phyloP scores from a whole-genome alignment of 208 protist species.

The Crithidia sp. region DNA sequence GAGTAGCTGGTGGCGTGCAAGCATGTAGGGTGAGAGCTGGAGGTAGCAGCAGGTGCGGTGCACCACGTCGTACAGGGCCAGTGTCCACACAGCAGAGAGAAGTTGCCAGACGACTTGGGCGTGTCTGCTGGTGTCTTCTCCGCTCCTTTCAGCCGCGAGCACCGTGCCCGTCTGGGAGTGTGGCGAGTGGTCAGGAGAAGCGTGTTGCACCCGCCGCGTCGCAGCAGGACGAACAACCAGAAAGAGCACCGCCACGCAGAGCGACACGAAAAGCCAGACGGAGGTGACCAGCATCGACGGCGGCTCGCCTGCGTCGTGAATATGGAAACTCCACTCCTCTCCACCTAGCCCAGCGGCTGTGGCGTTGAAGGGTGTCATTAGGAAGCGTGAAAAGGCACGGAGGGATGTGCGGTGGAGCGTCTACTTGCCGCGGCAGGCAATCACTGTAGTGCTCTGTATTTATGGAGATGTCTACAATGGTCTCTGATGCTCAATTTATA shows the following conservation, averaged over 20 bases:
- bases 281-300: constrained; percentile 19
- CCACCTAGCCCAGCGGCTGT: background rate
- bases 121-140: background rate
- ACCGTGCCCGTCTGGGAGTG: background rate
- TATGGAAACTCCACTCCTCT: constrained; percentile 23
- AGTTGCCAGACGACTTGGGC: constrained; percentile 23
- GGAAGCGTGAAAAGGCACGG: no score
- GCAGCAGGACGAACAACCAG: constrained; percentile 40
- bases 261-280: constrained; percentile 38
- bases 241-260: constrained; percentile 49
- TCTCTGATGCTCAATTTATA: no score
- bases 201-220: constrained; percentile 2
- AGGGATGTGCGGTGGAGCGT: no score
- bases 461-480: no score
- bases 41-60: constrained; percentile 50
- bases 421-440: no score
- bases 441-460: no score
- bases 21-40: constrained; percentile 46
- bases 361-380: background rate
- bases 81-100: constrained; percentile 37
- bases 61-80: constrained; percentile 49
- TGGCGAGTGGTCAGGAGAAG: background rate
- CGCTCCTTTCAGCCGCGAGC: background rate
- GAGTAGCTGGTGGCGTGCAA: constrained; percentile 55
- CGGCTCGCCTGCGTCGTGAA: constrained; percentile 44